Evolutionary conservation across 805 yeast species (phyloP).

Genomic region (Yamadazyma kitorensis): DNA sequence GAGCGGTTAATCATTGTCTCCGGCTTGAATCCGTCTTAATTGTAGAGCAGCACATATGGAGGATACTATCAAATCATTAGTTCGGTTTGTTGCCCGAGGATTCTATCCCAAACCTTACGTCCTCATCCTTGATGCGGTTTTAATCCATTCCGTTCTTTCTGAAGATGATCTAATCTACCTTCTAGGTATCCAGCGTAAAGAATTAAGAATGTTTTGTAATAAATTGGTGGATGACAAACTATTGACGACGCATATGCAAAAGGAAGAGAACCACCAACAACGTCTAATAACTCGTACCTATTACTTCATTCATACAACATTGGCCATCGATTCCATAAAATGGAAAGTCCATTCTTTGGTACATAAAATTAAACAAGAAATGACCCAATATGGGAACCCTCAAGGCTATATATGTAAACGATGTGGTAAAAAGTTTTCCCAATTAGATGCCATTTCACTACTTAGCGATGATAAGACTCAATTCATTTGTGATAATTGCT

Average conservation of each 20-base stretch:
- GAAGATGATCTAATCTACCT: constrained; percentile 87
- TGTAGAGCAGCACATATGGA: constrained; percentile 29
- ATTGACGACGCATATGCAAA: constrained; percentile 65
- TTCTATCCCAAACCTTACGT: constrained; percentile 85
- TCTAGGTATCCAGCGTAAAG: constrained; percentile 82
- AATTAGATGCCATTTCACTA: constrained; percentile 82
- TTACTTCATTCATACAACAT: constrained; percentile 84
- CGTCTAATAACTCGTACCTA: constrained; percentile 75
- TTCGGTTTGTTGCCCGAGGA: constrained; percentile 80
- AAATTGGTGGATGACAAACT: constrained; percentile 81
- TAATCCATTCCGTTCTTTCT: constrained; percentile 83
- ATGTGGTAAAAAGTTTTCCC: constrained; percentile 77
- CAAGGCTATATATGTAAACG: constrained; percentile 91
- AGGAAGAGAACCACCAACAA: constrained; percentile 50
- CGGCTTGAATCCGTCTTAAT: too few relatives aligned
- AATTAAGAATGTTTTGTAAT: constrained; percentile 78
- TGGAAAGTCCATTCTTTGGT: constrained; percentile 94
- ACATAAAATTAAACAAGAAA: constrained; percentile 71
- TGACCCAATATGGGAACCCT: constrained; percentile 82
- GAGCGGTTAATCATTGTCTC: too few relatives aligned
- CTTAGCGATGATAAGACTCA: constrained; percentile 76
- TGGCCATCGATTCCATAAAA: constrained; percentile 91
- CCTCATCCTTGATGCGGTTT: constrained; percentile 79
- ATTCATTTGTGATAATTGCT: constrained; percentile 84
- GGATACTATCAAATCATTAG: constrained; percentile 48